Conservation (phyloP, 148 eudicot species). For the Camellia granthamiana region DNA sequence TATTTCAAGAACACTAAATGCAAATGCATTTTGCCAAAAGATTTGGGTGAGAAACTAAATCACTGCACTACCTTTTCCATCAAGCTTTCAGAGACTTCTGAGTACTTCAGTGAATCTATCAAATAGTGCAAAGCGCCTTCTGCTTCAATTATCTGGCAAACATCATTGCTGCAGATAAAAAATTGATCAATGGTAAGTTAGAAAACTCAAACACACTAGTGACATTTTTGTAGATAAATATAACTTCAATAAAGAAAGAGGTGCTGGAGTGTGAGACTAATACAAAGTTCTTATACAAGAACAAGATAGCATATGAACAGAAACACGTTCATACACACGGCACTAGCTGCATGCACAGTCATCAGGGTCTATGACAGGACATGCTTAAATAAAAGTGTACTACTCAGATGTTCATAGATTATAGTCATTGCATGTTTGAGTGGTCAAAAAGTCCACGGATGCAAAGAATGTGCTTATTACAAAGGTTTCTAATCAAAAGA, state of each 20-base stretch:
- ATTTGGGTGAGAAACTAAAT: not conserved
- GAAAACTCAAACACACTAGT: slow-evolving; percentile 13
- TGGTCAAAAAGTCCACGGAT: not conserved
- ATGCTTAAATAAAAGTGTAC: not conserved
- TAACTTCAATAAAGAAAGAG: not conserved
- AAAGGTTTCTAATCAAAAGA: not conserved
- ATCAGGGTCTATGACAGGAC: slow-evolving; percentile 3
- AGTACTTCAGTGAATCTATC: slow-evolving; percentile 48
- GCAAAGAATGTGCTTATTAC: not conserved
- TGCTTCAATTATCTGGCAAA: slow-evolving; percentile 59
- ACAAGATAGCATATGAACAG: not conserved
- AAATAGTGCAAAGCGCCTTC: slow-evolving; percentile 48
- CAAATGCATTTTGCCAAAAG: slow-evolving; percentile 10
- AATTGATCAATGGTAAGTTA: slow-evolving; percentile 12
- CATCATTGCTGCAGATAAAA: slow-evolving; percentile 48
- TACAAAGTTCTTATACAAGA: not conserved
- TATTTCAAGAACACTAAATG: not conserved
- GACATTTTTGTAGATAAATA: not conserved
- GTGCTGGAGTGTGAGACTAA: not conserved
- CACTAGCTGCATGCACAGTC: not conserved
- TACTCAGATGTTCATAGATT: not conserved
- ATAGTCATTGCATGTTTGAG: not conserved
- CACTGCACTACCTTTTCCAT: slow-evolving; percentile 48
- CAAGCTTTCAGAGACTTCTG: slow-evolving; percentile 29
- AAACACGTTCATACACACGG: not conserved